A percentile compares a stretch with the other conserved stretches of the same genome.
These are phyloP conservation scores for Simmondsia chinensis DNA, from an alignment of 148 eudicot species.

Conservation along the genomic window DNA sequence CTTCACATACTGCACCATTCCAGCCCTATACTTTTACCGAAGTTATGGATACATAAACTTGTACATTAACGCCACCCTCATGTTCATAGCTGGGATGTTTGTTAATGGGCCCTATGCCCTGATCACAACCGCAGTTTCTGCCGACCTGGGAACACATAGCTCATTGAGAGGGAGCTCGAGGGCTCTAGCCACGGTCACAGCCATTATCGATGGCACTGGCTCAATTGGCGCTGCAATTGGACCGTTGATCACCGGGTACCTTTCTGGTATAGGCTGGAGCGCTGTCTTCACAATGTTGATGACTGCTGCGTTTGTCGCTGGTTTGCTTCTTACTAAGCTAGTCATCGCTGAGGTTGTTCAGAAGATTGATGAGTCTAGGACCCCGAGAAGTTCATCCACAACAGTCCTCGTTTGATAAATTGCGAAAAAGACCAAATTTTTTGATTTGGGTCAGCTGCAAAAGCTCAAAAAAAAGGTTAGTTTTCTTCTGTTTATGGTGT, in stretches of 20 bases:
- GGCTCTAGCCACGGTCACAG: slow-evolving; percentile 90
- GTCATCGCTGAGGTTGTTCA: slow-evolving; percentile 61
- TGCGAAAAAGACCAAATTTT: not conserved
- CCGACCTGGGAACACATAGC: slow-evolving; percentile 87
- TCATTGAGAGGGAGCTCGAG: slow-evolving; percentile 64
- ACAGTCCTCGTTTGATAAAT: slow-evolving; percentile 30
- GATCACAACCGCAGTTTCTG: slow-evolving; percentile 90
- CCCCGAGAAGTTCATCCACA: slow-evolving; percentile 18
- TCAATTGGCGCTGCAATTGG: slow-evolving; percentile 95
- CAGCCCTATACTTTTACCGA: slow-evolving; percentile 73
- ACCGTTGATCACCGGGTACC: slow-evolving; percentile 76
- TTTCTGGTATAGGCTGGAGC: slow-evolving; percentile 70
- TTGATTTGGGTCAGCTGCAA: not conserved
- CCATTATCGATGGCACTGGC: slow-evolving; percentile 95
- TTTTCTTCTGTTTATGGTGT: slow-evolving; percentile 7
- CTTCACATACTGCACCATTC: slow-evolving; percentile 77
- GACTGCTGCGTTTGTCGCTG: slow-evolving; percentile 75
- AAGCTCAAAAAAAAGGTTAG: not conserved
- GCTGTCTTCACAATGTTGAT: slow-evolving; percentile 86
- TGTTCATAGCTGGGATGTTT: slow-evolving; percentile 67
- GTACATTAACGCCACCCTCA: slow-evolving; percentile 43
- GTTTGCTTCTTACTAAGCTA: slow-evolving; percentile 68
- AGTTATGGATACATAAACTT: slow-evolving; percentile 57
- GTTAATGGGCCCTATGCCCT: slow-evolving; percentile 95
- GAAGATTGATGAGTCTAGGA: slow-evolving; percentile 37